Evolutionary conservation across 805 yeast species (phyloP).

Genomic region (Tetrapisispora phaffii): DNA sequence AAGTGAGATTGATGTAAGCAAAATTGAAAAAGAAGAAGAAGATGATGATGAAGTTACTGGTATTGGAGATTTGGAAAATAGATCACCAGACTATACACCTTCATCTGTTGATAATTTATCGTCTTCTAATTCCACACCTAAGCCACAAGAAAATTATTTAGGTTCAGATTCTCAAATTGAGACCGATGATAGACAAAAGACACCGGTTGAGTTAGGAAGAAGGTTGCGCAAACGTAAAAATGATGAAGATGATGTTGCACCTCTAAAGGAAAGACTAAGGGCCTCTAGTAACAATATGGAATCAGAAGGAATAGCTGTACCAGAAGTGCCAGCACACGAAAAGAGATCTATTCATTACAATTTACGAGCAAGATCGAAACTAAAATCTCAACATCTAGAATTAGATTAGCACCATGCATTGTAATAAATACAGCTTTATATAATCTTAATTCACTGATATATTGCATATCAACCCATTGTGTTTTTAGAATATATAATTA

Average conservation of each 20-base stretch:
- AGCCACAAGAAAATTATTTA: not conserved
- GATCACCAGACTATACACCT: conserved; percentile 1
- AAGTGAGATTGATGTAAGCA: conserved; percentile 3
- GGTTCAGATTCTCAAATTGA: not conserved
- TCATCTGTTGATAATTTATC: not conserved
- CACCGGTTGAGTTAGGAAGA: not conserved
- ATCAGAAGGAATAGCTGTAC: conserved; percentile 17
- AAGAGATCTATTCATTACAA: conserved; percentile 27
- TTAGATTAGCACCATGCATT: not conserved
- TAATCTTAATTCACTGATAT: too few relatives aligned
- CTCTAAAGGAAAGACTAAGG: conserved; percentile 9
- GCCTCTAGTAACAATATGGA: conserved; percentile 24
- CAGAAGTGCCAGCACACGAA: conserved; percentile 19
- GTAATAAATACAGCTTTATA: too few relatives aligned
- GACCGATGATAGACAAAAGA: not conserved
- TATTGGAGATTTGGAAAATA: not conserved
- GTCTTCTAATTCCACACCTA: not conserved
- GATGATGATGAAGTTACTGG: conserved; percentile 4
- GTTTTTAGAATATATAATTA: too few relatives aligned
- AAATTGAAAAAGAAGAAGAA: conserved; percentile 5
- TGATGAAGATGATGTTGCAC: not conserved
- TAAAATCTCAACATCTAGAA: conserved; percentile 11
- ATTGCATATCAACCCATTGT: too few relatives aligned
- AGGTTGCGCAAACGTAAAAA: conserved; percentile 10
- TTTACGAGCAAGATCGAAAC: conserved; percentile 26